phyloP scores from a whole-genome alignment of 1,284 basidiomycete species.

The Cutaneotrichosporon cutaneum region DNA sequence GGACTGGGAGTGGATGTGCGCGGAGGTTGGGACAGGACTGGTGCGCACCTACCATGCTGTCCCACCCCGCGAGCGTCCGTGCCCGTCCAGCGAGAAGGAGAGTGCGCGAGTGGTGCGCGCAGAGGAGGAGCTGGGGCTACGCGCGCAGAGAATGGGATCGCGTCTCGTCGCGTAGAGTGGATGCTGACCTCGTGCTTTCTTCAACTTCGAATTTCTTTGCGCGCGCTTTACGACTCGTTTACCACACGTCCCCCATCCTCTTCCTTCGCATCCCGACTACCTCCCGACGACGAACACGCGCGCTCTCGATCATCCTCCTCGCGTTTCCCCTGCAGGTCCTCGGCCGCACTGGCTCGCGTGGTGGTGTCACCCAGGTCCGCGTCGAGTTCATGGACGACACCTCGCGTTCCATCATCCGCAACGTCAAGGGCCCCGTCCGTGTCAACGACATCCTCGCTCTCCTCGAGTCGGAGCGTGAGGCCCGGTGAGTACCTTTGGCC shows the following conservation, averaged over 20 bases:
- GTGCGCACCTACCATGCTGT: not conserved
- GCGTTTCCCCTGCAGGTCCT: constrained; percentile 66
- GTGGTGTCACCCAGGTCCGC: constrained; percentile 99
- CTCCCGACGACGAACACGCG: not conserved
- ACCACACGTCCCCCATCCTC: constrained; percentile 1
- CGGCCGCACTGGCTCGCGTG: constrained; percentile 97
- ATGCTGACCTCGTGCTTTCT: constrained; percentile 6
- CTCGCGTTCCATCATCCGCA: constrained; percentile 93
- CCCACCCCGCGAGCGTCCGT: not conserved
- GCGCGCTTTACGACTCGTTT: not conserved
- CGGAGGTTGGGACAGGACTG: not conserved
- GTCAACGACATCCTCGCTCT: constrained; percentile 97
- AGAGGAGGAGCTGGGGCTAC: not conserved
- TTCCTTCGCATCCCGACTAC: constrained; percentile 3
- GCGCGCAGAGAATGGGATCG: not conserved
- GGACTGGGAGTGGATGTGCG: not conserved
- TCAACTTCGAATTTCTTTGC: constrained; percentile 5
- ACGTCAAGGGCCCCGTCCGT: constrained; percentile 97
- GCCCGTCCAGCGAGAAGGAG: not conserved
- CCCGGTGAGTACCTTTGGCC: constrained; percentile 69
- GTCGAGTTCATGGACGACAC: constrained; percentile 99
- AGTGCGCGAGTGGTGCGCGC: not conserved
- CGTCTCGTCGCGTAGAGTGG: not conserved
- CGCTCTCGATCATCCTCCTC: not conserved
- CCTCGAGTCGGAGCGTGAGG: constrained; percentile 98